Base-by-base conservation (phyloP, 805 yeast species). In the Lipomyces sp. region DNA sequence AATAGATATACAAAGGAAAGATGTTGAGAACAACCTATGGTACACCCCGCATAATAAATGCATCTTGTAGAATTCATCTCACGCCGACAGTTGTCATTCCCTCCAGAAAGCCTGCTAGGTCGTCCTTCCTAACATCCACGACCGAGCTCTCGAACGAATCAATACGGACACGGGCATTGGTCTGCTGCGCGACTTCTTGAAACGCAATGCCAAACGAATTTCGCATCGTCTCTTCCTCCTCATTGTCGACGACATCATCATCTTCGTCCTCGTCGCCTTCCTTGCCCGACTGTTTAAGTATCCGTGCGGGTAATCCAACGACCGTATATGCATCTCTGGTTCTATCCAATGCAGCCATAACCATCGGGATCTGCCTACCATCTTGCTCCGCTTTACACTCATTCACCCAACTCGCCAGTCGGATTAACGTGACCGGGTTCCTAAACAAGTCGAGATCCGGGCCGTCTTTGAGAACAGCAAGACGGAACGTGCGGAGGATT, bases 111-210 rank as follows among this genome's bases (percentile, higher is more conserved):
- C 97, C 90, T 3, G 92, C 82, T 69, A 95, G 80, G 76, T 95
- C 99, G 59, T 93, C 97, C 74, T 87, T 89, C 66, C 91, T 80
- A 54, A 95, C 87, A 78, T 95, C 98, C 55, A 95, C 92, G 30
- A 95, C 90, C 2, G 98, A 87, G 70, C 96, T 90, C 76, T 95
- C 98, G 78, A 95, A 95, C 74, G 97, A 92, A 76, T 95, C 98
- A 69, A 95, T 90, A 73, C 94, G 84, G 24, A 92, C 92, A 72
- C 90, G 87, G 2, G 98, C 97, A 53, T 92, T 94, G 4, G 97
- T 90, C 29, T 85, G 85, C 56, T 82, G 83, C 0, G 98, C 95
- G 34, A 93, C 90, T 70, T 88, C 89, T 76, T 92, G 97, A 77
- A 95, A 95, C 45, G 97, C 97, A 65, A 89, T 85, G 57, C 97